A percentile compares a stretch with the other conserved stretches of the same genome.
phyloP scores from a whole-genome alignment of 305 asterid genomes.

The Fraxinus ornus region DNA sequence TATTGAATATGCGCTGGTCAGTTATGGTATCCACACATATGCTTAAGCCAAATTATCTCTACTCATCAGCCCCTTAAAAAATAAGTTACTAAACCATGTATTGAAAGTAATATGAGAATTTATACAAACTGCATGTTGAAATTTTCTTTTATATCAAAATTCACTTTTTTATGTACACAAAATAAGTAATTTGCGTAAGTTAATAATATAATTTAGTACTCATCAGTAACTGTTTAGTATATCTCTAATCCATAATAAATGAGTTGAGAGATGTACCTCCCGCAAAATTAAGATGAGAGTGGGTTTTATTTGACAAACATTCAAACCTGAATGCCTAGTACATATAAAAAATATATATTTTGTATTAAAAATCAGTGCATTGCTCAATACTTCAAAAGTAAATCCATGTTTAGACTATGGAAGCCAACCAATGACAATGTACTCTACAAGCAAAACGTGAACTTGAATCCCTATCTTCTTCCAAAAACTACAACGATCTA shows the following conservation, averaged over 20 bases:
- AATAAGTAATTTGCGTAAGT: neutral
- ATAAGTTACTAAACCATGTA: neutral
- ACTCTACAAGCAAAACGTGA: neutral
- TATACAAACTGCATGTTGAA: neutral
- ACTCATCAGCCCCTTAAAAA: neutral
- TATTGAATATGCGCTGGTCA: neutral
- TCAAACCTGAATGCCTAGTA: neutral
- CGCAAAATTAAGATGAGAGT: neutral
- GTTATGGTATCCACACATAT: neutral
- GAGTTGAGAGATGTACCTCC: neutral
- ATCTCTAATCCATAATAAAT: neutral
- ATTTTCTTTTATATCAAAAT: neutral
- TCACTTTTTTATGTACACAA: neutral
- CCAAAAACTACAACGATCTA: neutral
- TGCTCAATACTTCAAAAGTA: neutral
- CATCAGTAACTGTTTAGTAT: neutral
- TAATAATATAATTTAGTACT: neutral
- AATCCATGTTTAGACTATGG: neutral
- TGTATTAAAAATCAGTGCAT: neutral
- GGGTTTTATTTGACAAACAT: neutral
- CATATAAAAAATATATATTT: neutral
- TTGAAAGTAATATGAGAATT: neutral
- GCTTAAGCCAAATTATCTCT: neutral
- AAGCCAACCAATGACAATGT: neutral
- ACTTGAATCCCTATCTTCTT: neutral